Conservation (phyloP, 495 filamentous ascomycete species). For the Penicillium chermesinum region DNA sequence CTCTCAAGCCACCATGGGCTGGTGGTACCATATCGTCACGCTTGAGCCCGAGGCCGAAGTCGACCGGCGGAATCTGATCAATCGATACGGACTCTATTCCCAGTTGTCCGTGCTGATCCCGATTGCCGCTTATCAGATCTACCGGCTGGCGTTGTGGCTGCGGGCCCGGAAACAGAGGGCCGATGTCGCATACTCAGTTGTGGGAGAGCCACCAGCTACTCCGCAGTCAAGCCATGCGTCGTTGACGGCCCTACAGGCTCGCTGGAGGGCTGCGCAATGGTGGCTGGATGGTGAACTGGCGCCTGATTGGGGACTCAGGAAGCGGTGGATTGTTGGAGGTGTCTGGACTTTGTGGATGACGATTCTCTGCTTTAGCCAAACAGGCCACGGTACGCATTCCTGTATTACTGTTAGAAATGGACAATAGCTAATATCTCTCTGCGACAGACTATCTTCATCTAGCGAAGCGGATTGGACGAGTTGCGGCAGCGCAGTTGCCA, state of each 20-base stretch:
- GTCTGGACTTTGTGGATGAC: slow-evolving; percentile 3
- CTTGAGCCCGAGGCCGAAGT: slow-evolving; percentile 2
- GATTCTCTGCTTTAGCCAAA: slow-evolving; percentile 4
- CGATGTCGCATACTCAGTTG: background rate
- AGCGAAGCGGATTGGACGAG: slow-evolving; percentile 6
- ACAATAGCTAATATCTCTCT: background rate
- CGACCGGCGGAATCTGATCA: background rate
- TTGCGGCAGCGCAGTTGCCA: slow-evolving; percentile 6
- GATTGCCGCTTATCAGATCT: background rate
- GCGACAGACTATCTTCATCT: slow-evolving; percentile 6
- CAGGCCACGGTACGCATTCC: slow-evolving; percentile 4
- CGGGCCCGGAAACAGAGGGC: background rate
- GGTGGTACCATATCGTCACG: slow-evolving; percentile 3
- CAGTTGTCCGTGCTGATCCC: background rate
- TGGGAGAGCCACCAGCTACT: background rate
- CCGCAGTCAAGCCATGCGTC: background rate
- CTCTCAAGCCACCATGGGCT: slow-evolving; percentile 1
- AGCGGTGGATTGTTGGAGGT: slow-evolving; percentile 3
- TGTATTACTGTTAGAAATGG: background rate
- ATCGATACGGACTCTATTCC: background rate
- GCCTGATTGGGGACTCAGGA: slow-evolving; percentile 4
- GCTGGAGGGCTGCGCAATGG: slow-evolving; percentile 1
- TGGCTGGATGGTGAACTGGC: slow-evolving; percentile 6
- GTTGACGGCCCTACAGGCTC: background rate
- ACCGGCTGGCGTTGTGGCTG: background rate